Evolutionary conservation across 768 basidiomycete genomes (phyloP).

Genomic region (Cubamyces sp.): DNA sequence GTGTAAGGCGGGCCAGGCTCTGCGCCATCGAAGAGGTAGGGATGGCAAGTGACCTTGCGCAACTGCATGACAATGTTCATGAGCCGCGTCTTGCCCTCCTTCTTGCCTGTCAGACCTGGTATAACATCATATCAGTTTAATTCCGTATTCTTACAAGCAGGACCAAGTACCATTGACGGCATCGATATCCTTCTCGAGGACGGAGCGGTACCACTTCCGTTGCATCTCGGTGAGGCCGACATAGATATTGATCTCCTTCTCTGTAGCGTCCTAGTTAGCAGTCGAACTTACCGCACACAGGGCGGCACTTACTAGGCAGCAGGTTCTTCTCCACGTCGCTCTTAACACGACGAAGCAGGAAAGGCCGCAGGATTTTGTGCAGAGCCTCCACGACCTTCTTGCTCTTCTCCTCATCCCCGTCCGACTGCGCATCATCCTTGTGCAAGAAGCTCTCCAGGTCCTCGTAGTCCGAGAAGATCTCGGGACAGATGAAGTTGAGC

Average conservation of each 20-base stretch:
- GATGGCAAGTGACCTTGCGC: conserved; percentile 88
- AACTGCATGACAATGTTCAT: conserved; percentile 99
- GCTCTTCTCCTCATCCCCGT: conserved; percentile 80
- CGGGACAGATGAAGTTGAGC: conserved; percentile 95
- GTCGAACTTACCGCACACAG: not conserved
- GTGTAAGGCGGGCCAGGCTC: conserved; percentile 99
- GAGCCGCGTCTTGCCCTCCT: conserved; percentile 95
- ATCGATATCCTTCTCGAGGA: conserved; percentile 97
- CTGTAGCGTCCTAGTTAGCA: conserved; percentile 39
- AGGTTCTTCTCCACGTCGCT: conserved; percentile 96
- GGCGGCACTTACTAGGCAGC: conserved; percentile 68
- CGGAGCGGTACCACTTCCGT: conserved; percentile 94
- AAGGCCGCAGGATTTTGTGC: conserved; percentile 95
- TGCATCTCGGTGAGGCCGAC: conserved; percentile 98
- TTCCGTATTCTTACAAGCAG: too few species aligned
- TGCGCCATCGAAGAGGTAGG: conserved; percentile 93
- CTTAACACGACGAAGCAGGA: conserved; percentile 93
- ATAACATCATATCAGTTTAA: too few species aligned
- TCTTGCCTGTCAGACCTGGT: conserved; percentile 88
- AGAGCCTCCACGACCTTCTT: conserved; percentile 95
- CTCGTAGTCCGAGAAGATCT: conserved; percentile 89
- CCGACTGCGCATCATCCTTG: conserved; percentile 72
- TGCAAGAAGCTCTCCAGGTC: conserved; percentile 95
- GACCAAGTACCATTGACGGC: conserved; percentile 82
- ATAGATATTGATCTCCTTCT: conserved; percentile 99